Base-by-base conservation (phyloP, 1,284 basidiomycete genomes). In the Leccinum pachyderme region DNA sequence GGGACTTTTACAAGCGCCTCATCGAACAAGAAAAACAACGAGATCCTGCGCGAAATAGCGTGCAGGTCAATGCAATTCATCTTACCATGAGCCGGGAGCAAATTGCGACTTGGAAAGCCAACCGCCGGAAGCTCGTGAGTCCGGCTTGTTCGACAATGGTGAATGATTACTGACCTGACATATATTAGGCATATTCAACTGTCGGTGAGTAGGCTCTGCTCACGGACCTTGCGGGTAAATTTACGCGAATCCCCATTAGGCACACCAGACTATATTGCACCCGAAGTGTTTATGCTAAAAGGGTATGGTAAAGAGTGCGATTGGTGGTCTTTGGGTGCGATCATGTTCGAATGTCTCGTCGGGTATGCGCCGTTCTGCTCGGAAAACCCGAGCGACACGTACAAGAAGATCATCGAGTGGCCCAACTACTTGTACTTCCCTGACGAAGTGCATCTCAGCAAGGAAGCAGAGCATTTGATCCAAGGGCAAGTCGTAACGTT, bases 51-150 rank as follows among this genome's bases (percentile, higher is more conserved):
- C 81, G 95, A 54, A 98, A 98, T 70, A 94, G 91, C 61, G 95
- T 98, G 49, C 94, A 95, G 80, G 91, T 98, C 57, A 96, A 96
- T 72, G 85, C 93, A 8, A 97, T 98, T 70, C 93, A 97, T 68
- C 77, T 98, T 56, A 96, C 94, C 0, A 96, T 97, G 87, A 92
- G 91, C 52, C 86, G 86, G 66, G 93, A 97, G 68, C 91, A 95
- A 74, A 98, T 98, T 64, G 93, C 94, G 22, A 99, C 96, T 2
- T 99, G 96, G 96, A 99, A 99, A 73, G 95, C 96, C 5, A 99
- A 99, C 74, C 83, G 96, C 60, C 81, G 96, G 71, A 99, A 98
- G 76, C 77, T 99, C 58, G 91, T 92, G 63, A 59, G 86, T 75
- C 24, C 33, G 25, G 25, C n/a, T 43, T 39, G 31, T 47, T 6